A percentile compares a stretch with the other conserved stretches of the same genome.
Evolutionary conservation across 495 filamentous ascomycete genomes (phyloP).

Genomic region (Hypoxylon subgilvum): DNA sequence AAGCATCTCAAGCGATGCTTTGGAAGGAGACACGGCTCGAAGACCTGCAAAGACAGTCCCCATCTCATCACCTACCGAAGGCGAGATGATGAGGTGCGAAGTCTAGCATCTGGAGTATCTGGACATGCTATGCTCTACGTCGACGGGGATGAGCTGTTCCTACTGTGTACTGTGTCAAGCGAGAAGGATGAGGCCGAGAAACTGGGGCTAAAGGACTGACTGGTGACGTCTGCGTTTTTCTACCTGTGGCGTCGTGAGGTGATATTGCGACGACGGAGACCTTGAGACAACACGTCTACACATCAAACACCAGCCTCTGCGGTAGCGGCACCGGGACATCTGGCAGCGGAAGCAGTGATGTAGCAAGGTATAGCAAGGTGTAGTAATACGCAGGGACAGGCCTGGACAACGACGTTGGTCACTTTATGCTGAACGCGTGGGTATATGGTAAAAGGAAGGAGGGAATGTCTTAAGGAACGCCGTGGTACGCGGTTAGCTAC

Average conservation of each 20-base stretch:
- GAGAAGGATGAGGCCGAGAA: slow-evolving; percentile 37
- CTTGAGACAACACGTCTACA: slow-evolving; percentile 37
- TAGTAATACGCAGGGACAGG: no score
- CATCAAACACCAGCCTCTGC: slow-evolving; percentile 43
- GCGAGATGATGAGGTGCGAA: slow-evolving; percentile 46
- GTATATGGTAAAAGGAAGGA: no score
- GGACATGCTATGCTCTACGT: slow-evolving; percentile 35
- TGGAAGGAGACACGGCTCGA: background rate
- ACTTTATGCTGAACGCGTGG: no score
- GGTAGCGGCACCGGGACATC: no score
- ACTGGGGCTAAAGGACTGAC: slow-evolving; percentile 45
- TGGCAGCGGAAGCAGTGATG: no score
- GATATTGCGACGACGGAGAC: slow-evolving; percentile 34
- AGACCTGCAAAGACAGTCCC: background rate
- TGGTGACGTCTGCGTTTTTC: slow-evolving; percentile 44
- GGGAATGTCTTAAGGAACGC: no score
- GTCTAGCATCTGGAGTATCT: slow-evolving; percentile 51
- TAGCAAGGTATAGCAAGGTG: no score
- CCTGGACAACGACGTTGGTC: no score
- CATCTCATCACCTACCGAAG: slow-evolving; percentile 2
- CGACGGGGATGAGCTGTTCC: slow-evolving; percentile 35
- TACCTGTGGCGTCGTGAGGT: slow-evolving; percentile 44
- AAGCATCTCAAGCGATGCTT: background rate
- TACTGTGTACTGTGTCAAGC: slow-evolving; percentile 42
- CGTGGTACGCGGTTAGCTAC: no score